Evolutionary conservation across 441 rosid genomes (phyloP).

Genomic region (Populus hybrid): DNA sequence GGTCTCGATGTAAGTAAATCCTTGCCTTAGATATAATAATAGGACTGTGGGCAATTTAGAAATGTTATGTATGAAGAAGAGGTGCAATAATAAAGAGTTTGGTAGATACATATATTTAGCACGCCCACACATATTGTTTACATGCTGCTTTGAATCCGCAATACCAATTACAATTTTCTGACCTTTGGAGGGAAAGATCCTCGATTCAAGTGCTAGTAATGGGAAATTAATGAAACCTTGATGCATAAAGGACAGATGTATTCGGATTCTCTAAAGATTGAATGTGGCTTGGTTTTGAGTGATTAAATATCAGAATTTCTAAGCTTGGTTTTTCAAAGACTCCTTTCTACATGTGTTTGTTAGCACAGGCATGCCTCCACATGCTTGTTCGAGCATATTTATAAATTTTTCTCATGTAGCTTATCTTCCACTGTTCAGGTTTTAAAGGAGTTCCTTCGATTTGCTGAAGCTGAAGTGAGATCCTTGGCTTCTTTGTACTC

Average conservation of each 20-base stretch:
- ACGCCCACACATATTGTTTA: neutral
- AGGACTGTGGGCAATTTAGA: neutral
- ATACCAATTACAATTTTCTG: neutral
- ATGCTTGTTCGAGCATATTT: neutral
- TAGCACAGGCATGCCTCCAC: neutral
- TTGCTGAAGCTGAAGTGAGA: constrained; percentile 89
- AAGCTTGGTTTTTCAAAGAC: too few relatives aligned
- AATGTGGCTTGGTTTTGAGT: neutral
- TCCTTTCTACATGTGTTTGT: neutral
- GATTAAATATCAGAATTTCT: neutral
- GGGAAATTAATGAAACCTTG: neutral
- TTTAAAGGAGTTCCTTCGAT: constrained; percentile 69
- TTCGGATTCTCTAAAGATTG: neutral
- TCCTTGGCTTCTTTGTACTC: constrained; percentile 81
- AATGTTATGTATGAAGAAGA: neutral
- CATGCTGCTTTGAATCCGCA: neutral
- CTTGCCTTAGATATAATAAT: neutral
- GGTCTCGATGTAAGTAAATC: neutral
- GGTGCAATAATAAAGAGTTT: neutral
- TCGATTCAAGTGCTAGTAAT: neutral
- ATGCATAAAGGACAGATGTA: neutral
- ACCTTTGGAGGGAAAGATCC: neutral
- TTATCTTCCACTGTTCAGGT: constrained; percentile 36
- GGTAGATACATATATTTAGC: neutral
- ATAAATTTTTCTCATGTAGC: neutral